These are phyloP conservation scores for Pisolithus tinctorius DNA, from an alignment of 768 basidiomycete genomes.

Conservation along the genomic window DNA sequence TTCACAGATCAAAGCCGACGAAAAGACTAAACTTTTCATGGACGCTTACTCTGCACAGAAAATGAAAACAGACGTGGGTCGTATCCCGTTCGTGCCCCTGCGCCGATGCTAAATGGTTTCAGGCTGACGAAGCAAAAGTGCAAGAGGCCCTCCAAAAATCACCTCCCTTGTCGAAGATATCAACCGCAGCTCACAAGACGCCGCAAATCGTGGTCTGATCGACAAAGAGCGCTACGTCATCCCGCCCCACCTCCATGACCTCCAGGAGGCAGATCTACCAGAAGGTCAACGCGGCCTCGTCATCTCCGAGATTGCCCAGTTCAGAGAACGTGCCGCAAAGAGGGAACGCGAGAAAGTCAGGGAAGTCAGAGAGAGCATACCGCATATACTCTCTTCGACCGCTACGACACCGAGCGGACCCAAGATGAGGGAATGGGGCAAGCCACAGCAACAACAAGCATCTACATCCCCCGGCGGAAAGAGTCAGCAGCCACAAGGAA, in stretches of 20 bases:
- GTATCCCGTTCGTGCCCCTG: background rate
- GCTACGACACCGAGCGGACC: conserved; percentile 60
- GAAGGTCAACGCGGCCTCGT: conserved; percentile 90
- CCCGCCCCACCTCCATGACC: conserved; percentile 93
- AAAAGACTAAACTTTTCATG: conserved; percentile 84
- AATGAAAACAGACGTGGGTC: conserved; percentile 74
- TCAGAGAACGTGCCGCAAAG: conserved; percentile 90
- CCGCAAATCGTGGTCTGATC: conserved; percentile 64
- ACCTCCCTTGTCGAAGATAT: conserved; percentile 65
- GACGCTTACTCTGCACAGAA: conserved; percentile 79
- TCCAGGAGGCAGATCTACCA: conserved; percentile 94
- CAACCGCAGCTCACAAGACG: conserved; percentile 64
- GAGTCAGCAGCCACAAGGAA: conserved; percentile 49
- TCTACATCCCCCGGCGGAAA: conserved; percentile 29
- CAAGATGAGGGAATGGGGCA: conserved; percentile 76
- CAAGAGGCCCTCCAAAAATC: conserved; percentile 59
- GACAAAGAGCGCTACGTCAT: conserved; percentile 87
- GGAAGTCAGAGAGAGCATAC: conserved; percentile 60
- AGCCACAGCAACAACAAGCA: conserved; percentile 32
- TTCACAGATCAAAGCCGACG: conserved; percentile 85
- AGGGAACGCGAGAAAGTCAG: conserved; percentile 83
- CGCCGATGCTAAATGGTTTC: background rate
- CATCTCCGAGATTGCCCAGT: conserved; percentile 93
- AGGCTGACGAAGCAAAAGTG: conserved; percentile 67
- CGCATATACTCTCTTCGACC: conserved; percentile 28